Percentiles rank a stretch among this genome's conserved stretches.
Evolutionary conservation across 2,329 filamentous ascomycete species (phyloP).

Genomic region (Didymella exigua): DNA sequence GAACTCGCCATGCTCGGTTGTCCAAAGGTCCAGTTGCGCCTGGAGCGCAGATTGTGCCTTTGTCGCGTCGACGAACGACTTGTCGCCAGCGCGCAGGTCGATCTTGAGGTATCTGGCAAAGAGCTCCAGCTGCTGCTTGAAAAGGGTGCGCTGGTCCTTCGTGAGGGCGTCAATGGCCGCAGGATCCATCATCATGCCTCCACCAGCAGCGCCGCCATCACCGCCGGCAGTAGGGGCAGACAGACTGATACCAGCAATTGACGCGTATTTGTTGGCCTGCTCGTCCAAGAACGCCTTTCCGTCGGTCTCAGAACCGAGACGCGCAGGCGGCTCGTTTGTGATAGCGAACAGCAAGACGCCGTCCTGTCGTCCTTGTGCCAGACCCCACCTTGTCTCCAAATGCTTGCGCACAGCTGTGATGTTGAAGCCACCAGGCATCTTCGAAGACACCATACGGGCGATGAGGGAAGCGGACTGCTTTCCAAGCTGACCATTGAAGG

Average conservation of each 20-base stretch:
- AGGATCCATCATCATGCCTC: conserved; percentile 99
- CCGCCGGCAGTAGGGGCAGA: conserved; percentile 73
- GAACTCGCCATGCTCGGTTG: conserved; percentile 92
- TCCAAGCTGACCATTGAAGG: conserved; percentile 97
- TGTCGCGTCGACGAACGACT: conserved; percentile 82
- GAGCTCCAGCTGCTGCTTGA: conserved; percentile 97
- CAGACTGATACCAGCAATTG: conserved; percentile 80
- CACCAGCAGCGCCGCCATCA: conserved; percentile 72
- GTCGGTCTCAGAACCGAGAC: conserved; percentile 86
- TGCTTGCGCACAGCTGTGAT: conserved; percentile 96
- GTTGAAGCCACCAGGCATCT: conserved; percentile 99
- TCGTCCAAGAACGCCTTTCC: conserved; percentile 92
- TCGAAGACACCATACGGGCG: conserved; percentile 93
- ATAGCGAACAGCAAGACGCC: conserved; percentile 85
- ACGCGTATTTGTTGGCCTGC: conserved; percentile 86
- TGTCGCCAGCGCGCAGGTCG: conserved; percentile 95
- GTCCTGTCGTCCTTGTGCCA: conserved; percentile 86
- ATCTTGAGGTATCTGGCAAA: conserved; percentile 96
- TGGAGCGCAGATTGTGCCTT: conserved; percentile 88
- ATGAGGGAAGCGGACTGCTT: conserved; percentile 95
- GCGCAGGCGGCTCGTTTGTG: conserved; percentile 88
- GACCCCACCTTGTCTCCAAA: conserved; percentile 89
- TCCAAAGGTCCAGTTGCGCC: conserved; percentile 93
- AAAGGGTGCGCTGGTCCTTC: conserved; percentile 92
- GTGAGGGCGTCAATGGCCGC: conserved; percentile 95